Conservation (phyloP, 2,329 filamentous ascomycete species). For the Colletotrichum sp. region DNA sequence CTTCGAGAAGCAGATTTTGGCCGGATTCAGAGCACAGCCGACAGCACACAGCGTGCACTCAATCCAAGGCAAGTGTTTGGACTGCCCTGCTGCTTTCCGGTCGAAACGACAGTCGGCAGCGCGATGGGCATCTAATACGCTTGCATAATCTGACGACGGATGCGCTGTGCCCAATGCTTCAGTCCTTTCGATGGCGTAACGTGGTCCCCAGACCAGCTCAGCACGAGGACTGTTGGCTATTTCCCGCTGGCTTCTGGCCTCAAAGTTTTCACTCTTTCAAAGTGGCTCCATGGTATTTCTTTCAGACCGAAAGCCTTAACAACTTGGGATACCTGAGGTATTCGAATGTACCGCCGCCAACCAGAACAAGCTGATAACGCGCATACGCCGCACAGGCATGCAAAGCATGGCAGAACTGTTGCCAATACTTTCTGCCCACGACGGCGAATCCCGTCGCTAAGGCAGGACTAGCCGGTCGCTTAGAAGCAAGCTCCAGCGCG, state of each 20-base stretch:
- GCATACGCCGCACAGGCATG: neutral
- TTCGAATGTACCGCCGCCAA: neutral
- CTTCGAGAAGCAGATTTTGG: conserved; percentile 6
- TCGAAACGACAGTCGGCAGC: neutral
- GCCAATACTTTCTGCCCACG: neutral
- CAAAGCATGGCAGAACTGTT: neutral
- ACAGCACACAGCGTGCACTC: neutral
- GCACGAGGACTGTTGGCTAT: neutral
- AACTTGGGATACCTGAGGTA: neutral
- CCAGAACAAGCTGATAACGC: neutral
- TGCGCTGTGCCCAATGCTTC: neutral
- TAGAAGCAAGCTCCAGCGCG: neutral
- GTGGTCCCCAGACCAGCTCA: neutral
- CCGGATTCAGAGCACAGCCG: conserved; percentile 9
- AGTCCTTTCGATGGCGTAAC: neutral
- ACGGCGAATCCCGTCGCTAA: conserved; percentile 2
- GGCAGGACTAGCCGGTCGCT: neutral
- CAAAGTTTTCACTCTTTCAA: neutral
- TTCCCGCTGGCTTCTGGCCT: neutral
- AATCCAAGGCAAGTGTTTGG: neutral
- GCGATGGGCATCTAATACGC: neutral
- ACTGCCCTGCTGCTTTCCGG: neutral
- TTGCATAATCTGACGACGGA: neutral
- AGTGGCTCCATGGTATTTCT: neutral
- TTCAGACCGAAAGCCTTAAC: neutral